These are phyloP conservation scores for Zygosaccharomyces siamensis DNA, from an alignment of 805 yeast genomes.

Conservation along the genomic window DNA sequence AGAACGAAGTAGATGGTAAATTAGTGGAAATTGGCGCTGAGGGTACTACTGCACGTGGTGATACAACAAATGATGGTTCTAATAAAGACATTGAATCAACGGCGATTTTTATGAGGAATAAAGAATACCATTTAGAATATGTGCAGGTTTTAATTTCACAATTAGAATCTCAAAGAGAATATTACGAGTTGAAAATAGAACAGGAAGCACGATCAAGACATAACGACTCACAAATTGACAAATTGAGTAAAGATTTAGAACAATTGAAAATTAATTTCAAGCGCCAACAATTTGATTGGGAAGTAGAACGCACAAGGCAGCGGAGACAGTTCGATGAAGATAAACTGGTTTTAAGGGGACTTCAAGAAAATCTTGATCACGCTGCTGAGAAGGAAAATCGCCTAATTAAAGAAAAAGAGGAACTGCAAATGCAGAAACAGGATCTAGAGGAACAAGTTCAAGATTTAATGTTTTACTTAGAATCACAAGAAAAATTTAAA, in stretches of 20 bases:
- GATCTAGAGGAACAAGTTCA: constrained; percentile 60
- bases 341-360: constrained; percentile 41
- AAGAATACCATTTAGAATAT: constrained; percentile 72
- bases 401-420: constrained; percentile 32
- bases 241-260: constrained; percentile 20
- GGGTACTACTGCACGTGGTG: constrained; percentile 6
- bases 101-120: constrained; percentile 35
- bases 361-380: constrained; percentile 42
- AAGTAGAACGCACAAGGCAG: constrained; percentile 16
- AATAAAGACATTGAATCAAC: constrained; percentile 17
- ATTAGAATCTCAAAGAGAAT: constrained; percentile 79
- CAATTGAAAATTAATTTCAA: constrained; percentile 16
- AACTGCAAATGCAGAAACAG: constrained; percentile 38
- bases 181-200: constrained; percentile 55
- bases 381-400: constrained; percentile 39
- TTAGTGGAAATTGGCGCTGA: constrained; percentile 64
- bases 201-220: constrained; percentile 28
- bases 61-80: constrained; percentile 1
- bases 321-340: constrained; percentile 28
- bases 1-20: constrained; percentile 85
- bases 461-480: constrained; percentile 78
- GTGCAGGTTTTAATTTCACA: constrained; percentile 74
- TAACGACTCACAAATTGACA: constrained; percentile 14
- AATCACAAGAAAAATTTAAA: constrained; percentile 65
- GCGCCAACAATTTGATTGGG: constrained; percentile 16